Evolutionary conservation across 2,329 filamentous ascomycete species (phyloP), one percentile per base, ranked within the genome.

Genomic region (Calycina marina): DNA sequence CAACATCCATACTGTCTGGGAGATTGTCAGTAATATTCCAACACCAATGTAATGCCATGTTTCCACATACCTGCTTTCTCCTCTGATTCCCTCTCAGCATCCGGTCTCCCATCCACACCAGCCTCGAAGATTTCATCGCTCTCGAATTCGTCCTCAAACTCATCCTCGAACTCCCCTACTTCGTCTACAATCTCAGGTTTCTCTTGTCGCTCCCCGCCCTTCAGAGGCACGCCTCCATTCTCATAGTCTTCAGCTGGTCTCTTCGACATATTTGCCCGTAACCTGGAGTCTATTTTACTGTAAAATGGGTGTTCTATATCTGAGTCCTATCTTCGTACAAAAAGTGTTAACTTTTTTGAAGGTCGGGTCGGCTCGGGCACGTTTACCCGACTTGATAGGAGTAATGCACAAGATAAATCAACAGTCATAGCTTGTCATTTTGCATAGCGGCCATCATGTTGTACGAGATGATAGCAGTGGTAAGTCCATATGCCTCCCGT

Each of bases 401-500:
- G n/a, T n/a, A n/a, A n/a, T n/a, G n/a, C n/a, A n/a, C n/a, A n/a
- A n/a, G n/a, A n/a, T n/a, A n/a, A n/a, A n/a, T n/a, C n/a, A n/a
- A n/a, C n/a, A n/a, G n/a, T n/a, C 20, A 22, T 22, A 22, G 20
- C 20, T 22, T n/a, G n/a, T n/a, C n/a, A n/a, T n/a, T n/a, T n/a
- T n/a, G n/a, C n/a, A 38, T 32, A 42, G 40, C 29, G 41, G 46
- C 54, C 67, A 25, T 56, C 44, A 94, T 98, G 90, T 65, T 98
- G 62, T 98, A 98, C 67, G 90, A 98, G 65, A 66, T 96, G 53
- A 90, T 98, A 59, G 90, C 82, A 57, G 78, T 94, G 61, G 90
- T 94, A 63, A 51, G 78, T 63, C 8, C 25, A 18, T 30, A 5
- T 10, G 11, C n/a, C 14, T 14, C 18, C 5, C 27, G 18, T 26